phyloP scores from a whole-genome alignment of 140 eudicot genomes.

The Erigeron philadelphicus region DNA sequence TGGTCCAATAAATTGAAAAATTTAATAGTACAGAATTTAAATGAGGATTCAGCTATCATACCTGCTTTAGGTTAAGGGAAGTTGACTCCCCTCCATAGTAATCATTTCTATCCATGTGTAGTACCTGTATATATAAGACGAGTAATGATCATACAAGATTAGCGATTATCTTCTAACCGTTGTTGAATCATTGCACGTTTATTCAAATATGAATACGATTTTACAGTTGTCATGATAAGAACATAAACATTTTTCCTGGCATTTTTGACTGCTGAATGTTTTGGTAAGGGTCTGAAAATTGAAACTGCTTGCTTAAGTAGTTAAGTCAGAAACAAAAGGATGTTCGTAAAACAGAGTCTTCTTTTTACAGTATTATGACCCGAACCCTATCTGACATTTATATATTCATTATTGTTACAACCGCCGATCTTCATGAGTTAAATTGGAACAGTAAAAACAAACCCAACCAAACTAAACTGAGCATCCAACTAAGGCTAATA shows the following conservation, averaged over 20 bases:
- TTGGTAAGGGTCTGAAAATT: too few relatives aligned
- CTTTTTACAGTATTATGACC: too few relatives aligned
- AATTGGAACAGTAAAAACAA: too few relatives aligned
- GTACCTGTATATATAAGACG: constrained; percentile 35
- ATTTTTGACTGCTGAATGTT: too few relatives aligned
- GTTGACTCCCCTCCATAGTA: constrained; percentile 76
- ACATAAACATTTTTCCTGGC: too few relatives aligned
- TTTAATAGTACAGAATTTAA: not conserved
- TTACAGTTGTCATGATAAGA: too few relatives aligned
- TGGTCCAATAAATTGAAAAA: not conserved
- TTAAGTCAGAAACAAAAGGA: not conserved
- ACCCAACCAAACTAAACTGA: too few relatives aligned
- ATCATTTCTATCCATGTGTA: constrained; percentile 73
- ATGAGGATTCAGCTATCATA: constrained; percentile 16
- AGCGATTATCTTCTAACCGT: not conserved
- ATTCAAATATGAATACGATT: too few relatives aligned
- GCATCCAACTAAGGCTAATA: too few relatives aligned
- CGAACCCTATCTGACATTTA: not conserved
- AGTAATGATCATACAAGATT: constrained; percentile 8
- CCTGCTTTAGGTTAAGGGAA: constrained; percentile 58
- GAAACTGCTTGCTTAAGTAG: not conserved
- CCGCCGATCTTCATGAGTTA: not conserved
- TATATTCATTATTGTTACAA: not conserved
- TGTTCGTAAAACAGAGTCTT: too few relatives aligned
- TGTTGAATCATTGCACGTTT: not conserved